Base-by-base conservation (phyloP, 2,329 filamentous ascomycete genomes). In the Chaetomiaceae sp. region DNA sequence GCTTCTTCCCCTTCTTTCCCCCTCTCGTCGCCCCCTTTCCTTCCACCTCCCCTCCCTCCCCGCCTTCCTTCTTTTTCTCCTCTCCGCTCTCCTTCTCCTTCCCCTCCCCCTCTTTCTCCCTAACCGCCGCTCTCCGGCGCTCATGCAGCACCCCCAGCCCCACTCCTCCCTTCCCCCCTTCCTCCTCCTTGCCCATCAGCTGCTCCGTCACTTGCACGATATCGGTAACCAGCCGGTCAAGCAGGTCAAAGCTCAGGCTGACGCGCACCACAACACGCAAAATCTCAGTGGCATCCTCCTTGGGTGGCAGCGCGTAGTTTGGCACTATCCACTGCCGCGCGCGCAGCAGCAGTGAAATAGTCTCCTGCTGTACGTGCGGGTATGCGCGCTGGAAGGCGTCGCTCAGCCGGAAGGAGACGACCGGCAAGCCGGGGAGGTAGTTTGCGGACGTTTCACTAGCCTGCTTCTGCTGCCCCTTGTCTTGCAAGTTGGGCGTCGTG, bases 311-410 rank as follows among this genome's bases (percentile, higher is more conserved):
- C 1, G 79, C 75, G 60, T 86, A 86, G 66, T 85, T 85, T 18
- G 81, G 82, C 47, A 86, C 80, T 49, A 86, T 85, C 68, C 84
- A 86, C 63, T 84, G 79, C 58, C 81, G 81, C 4, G 78, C 76
- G 12, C 82, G 72, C 45, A 85, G 64, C 33, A 86, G 64, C 15
- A 81, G 77, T 43, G 75, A 79, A 12, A 86, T 69, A 6, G 72
- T 73, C 46, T 77, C 79, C 62, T 86, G 83, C 63, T 81, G 78
- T 49, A 85, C 68, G 54, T 82, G 76, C 0, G 79, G 76, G 60
- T 72, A 84, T 35, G 79, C 64, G 48, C 72, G 68, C 59, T 75
- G 74, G 65, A 84, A 84, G 8, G 74, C 69, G 52, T 84, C 77
- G 11, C 71, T 74, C 49, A 86, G 70, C 11, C 73, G 70, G 63